Percentiles rank a stretch among this genome's conserved stretches.
Evolutionary conservation across 2,329 filamentous ascomycete genomes (phyloP).

Genomic region (Hypoxylon sp.): DNA sequence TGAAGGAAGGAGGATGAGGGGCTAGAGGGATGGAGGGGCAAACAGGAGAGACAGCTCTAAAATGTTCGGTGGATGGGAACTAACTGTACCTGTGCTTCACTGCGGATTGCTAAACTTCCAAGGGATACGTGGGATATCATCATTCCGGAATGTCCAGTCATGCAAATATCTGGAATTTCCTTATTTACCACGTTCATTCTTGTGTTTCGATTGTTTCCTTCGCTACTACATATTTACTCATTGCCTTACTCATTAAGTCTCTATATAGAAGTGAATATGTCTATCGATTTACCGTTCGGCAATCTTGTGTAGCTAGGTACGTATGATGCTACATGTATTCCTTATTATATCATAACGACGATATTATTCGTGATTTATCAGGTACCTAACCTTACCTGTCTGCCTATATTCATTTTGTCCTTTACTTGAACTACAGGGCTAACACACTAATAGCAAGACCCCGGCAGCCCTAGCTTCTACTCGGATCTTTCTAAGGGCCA

Average conservation of each 20-base stretch:
- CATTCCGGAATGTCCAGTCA: conserved; percentile 14
- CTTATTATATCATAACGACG: too few relatives aligned
- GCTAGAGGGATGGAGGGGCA: conserved; percentile 33
- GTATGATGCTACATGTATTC: background rate
- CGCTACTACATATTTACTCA: background rate
- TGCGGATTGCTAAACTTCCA: conserved; percentile 26
- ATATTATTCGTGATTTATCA: too few relatives aligned
- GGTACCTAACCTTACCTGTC: too few relatives aligned
- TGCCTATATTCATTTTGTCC: too few relatives aligned
- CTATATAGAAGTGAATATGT: background rate
- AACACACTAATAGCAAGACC: conserved; percentile 6
- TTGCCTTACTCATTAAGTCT: background rate
- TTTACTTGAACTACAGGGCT: too few relatives aligned
- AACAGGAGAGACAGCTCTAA: conserved; percentile 13
- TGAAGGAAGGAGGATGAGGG: conserved; percentile 1
- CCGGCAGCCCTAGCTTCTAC: conserved; percentile 21
- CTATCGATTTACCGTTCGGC: background rate
- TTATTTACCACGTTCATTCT: background rate
- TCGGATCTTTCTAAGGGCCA: conserved; percentile 25
- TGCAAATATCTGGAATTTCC: conserved; percentile 1
- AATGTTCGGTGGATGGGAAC: conserved; percentile 14
- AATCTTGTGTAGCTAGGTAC: background rate
- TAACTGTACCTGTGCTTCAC: conserved; percentile 18
- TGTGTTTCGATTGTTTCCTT: background rate
- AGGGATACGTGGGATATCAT: background rate